Evolutionary conservation across 768 basidiomycete species (phyloP).

Genomic region (Sporobolomyces phaffii): DNA sequence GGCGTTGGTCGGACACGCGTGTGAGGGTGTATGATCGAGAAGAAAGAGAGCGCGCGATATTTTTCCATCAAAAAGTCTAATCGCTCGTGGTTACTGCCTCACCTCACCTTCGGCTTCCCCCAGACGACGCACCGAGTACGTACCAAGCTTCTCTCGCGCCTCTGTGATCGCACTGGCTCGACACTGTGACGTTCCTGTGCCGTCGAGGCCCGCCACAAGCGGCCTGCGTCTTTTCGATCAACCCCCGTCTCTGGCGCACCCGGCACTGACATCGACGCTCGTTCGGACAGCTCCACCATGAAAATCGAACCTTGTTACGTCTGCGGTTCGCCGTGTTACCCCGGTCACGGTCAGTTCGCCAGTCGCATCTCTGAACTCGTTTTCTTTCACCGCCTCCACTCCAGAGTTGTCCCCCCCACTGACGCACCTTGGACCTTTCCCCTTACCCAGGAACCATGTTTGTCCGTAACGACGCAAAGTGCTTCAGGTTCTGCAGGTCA

Average conservation of each 20-base stretch:
- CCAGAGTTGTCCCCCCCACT: neutral
- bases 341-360: constrained; percentile 79
- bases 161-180: too few species aligned
- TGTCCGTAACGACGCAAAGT: constrained; percentile 95
- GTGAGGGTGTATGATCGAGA: too few species aligned
- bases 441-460: constrained; percentile 69
- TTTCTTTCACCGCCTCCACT: neutral
- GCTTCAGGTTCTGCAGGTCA: constrained; percentile 94
- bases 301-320: constrained; percentile 91
- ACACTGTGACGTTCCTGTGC: too few species aligned
- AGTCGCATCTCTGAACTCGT: neutral
- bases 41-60: neutral
- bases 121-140: neutral
- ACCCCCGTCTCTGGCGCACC: neutral
- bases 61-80: neutral
- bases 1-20: too few species aligned
- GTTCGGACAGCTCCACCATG: neutral
- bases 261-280: constrained; percentile 50
- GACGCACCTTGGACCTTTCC: constrained; percentile 3
- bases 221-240: too few species aligned
- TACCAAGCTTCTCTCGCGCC: neutral
- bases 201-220: too few species aligned
- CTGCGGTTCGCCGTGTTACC: constrained; percentile 93
- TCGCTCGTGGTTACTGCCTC: neutral
- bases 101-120: neutral